Evolutionary conservation across 768 basidiomycete genomes (phyloP).

Genomic region (Tulasnella sp.): DNA sequence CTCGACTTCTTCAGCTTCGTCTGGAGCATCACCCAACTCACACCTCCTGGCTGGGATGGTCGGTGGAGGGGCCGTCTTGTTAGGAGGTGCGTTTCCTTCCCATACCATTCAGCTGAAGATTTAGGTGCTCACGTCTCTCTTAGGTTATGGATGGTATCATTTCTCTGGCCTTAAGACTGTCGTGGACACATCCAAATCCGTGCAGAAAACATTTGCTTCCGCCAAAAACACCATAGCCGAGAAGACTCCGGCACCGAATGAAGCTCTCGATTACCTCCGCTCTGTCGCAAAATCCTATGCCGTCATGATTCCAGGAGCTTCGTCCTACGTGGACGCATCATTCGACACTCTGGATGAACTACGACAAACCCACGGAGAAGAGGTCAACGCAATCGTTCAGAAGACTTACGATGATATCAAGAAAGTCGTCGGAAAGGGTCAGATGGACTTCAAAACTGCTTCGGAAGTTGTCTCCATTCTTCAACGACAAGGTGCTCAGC

Average conservation of each 20-base stretch:
- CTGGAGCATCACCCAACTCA: no score
- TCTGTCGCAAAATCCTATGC: conserved; percentile 32
- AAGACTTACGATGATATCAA: conserved; percentile 30
- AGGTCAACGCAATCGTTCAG: conserved; percentile 29
- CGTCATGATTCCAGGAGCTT: conserved; percentile 30
- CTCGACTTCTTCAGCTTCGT: no score
- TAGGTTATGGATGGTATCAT: conserved; percentile 33
- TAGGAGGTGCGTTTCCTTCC: neutral
- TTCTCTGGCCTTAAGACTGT: conserved; percentile 30
- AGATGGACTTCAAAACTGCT: conserved; percentile 23
- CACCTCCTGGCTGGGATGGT: no score
- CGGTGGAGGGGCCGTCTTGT: no score
- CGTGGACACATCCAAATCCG: conserved; percentile 28
- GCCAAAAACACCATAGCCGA: conserved; percentile 22
- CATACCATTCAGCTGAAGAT: neutral
- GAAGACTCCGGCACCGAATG: conserved; percentile 24
- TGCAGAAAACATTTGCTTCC: conserved; percentile 21
- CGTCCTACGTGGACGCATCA: conserved; percentile 29
- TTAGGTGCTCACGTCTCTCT: neutral
- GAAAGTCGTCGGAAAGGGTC: conserved; percentile 20
- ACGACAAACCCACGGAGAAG: conserved; percentile 30
- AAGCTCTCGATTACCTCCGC: conserved; percentile 30
- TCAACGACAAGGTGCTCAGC: conserved; percentile 20
- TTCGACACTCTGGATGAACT: conserved; percentile 34
- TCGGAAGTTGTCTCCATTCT: conserved; percentile 24